phyloP scores from a whole-genome alignment of 805 yeast species.

The Candida mattraensis region DNA sequence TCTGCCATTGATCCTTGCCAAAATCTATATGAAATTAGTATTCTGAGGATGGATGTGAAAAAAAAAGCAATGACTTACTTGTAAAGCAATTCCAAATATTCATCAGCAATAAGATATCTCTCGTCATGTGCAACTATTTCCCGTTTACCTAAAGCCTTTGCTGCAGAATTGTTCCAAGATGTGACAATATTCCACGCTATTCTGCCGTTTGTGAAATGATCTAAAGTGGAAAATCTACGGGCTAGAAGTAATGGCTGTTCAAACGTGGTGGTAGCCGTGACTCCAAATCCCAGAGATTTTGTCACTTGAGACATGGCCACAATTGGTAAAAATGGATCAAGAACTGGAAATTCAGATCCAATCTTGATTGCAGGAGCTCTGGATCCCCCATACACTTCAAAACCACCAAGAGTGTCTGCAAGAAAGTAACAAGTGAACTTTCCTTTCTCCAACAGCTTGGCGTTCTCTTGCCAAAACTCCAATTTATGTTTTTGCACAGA shows the following conservation, averaged over 20 bases:
- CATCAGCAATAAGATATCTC: slow-evolving; percentile 31
- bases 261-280: slow-evolving; percentile 34
- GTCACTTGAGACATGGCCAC: slow-evolving; percentile 36
- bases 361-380: slow-evolving; percentile 12
- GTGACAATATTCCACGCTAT: slow-evolving; percentile 36
- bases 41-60: neutral
- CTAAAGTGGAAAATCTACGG: slow-evolving; percentile 33
- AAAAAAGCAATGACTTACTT: slow-evolving; percentile 7
- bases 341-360: slow-evolving; percentile 13
- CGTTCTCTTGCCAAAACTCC: slow-evolving; percentile 19
- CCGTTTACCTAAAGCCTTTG: slow-evolving; percentile 30
- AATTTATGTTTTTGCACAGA: slow-evolving; percentile 16
- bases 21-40: slow-evolving; percentile 13
- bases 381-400: slow-evolving; percentile 13
- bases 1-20: slow-evolving; percentile 33
- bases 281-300: slow-evolving; percentile 32
- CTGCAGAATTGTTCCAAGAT: slow-evolving; percentile 19
- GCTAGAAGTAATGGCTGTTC: slow-evolving; percentile 33
- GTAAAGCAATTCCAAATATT: slow-evolving; percentile 30
- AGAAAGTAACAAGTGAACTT: slow-evolving; percentile 13
- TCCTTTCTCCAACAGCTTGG: slow-evolving; percentile 11
- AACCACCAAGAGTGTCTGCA: slow-evolving; percentile 14
- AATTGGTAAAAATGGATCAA: slow-evolving; percentile 32
- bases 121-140: slow-evolving; percentile 32
- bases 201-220: slow-evolving; percentile 33